Percentiles rank a stretch among this genome's conserved stretches.
Conservation (phyloP, 345 rosid species). For the Eucalyptus marginata region DNA sequence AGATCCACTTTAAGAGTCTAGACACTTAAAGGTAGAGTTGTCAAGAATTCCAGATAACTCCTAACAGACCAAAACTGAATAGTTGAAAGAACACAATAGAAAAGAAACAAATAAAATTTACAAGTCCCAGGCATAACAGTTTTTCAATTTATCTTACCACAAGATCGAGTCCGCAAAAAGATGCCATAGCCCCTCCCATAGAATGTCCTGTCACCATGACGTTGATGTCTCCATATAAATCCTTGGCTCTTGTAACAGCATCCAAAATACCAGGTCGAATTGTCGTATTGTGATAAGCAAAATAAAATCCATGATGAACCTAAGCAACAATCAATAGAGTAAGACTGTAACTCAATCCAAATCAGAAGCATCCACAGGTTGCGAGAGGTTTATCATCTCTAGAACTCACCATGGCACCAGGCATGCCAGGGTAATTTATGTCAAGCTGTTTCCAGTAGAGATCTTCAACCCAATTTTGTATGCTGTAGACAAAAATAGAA, state of each 20-base stretch:
- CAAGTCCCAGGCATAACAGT: background rate
- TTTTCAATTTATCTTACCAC: constrained; percentile 17
- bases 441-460: too few relatives aligned
- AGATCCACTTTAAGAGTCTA: background rate
- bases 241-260: background rate
- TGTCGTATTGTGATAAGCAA: too few relatives aligned
- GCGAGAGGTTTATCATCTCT: too few relatives aligned
- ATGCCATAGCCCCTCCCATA: constrained; percentile 98
- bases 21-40: background rate
- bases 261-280: too few relatives aligned
- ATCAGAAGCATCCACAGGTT: too few relatives aligned
- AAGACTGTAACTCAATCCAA: too few relatives aligned
- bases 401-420: too few relatives aligned
- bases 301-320: too few relatives aligned
- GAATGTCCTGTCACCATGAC: constrained; percentile 91
- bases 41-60: background rate
- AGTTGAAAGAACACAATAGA: background rate
- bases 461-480: too few relatives aligned
- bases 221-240: constrained; percentile 50
- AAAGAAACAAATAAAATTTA: background rate
- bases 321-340: too few relatives aligned
- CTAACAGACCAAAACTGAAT: background rate
- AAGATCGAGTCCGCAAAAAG: constrained; percentile 86
- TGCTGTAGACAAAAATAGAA: too few relatives aligned
- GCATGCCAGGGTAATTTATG: too few relatives aligned